Base-by-base conservation (phyloP, 495 filamentous ascomycete species). In the Ramalina intermedia region DNA sequence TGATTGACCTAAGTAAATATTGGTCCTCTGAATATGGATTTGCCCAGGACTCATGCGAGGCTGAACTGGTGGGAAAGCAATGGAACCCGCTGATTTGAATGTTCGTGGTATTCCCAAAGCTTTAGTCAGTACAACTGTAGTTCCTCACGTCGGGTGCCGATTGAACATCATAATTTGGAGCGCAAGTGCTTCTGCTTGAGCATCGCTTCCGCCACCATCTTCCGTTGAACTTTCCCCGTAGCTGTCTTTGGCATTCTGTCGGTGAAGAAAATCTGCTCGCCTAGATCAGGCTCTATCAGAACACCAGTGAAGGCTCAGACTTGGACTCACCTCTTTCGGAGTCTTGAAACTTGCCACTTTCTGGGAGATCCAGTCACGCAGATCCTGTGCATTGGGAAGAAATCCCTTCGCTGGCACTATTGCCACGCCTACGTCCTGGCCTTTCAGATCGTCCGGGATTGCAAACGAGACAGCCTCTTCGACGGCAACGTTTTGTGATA, bases 181-280 rank as follows among this genome's bases (percentile, higher is more conserved):
- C 63, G 68, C 14, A 59, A 61, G 42, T 61, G 49, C 40, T 65
- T 62, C 49, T 63, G 57, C 65, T 78, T 82, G 59, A 75, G 64
- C 82, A 91, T 89, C 13, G 73, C 70, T 63, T 89, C 81, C 5
- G 86, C 85, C 11, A 90, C 84, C 52, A 85, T 81, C 29, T 84
- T 72, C 47, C 85, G 66, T 65, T 90, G 86, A 46, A 90, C 79
- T 68, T 90, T 93, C 24, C 86, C 85, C 7, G 85, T 93, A n/a
- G 85, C 83, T 20, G 86, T 93, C 68, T 90, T 90, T 35, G 85
- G 85, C 76, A 91, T 89, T 48, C 77, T 64, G 46, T 84, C 70
- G 6, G 82, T 85, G 53, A 87, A 85, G 64, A 80, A 90, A 23
- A 89, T 67, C 80, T 84, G 37, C 7, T 16, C 8, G 2, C 18